Conservation (phyloP, 2,329 filamentous ascomycete genomes). For the Fusarium brachygibbosum region DNA sequence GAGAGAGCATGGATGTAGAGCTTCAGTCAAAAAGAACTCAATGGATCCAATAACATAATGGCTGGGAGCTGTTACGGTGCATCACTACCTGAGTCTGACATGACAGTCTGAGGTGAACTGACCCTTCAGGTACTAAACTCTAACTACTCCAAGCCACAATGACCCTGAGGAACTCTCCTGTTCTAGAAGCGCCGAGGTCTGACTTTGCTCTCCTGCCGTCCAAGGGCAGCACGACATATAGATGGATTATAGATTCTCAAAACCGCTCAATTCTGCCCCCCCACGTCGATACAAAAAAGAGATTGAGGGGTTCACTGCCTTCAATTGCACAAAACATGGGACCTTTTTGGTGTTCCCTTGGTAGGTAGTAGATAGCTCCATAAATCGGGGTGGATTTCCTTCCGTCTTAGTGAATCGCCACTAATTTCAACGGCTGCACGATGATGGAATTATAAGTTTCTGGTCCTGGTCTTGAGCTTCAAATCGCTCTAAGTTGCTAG, state of each 20-base stretch:
- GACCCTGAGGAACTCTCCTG: conserved; percentile 26
- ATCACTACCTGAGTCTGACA: background rate
- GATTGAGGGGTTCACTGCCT: conserved; percentile 15
- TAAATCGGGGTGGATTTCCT: conserved; percentile 25
- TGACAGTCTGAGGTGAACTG: background rate
- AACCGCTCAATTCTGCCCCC: conserved; percentile 6
- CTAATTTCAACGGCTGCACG: conserved; percentile 46
- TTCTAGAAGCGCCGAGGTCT: conserved; percentile 39
- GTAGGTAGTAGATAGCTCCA: conserved; percentile 1
- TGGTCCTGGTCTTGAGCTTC: conserved; percentile 3
- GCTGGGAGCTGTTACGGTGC: too few species aligned
- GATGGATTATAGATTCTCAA: background rate
- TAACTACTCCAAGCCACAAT: conserved; percentile 37
- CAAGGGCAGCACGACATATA: conserved; percentile 18
- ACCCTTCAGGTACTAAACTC: conserved; percentile 39
- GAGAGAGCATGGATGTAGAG: conserved; percentile 16
- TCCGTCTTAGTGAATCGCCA: conserved; percentile 34
- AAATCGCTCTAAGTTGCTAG: background rate
- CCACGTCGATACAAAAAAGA: conserved; percentile 12
- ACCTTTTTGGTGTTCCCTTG: conserved; percentile 21
- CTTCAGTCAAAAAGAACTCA: conserved; percentile 9
- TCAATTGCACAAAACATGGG: background rate
- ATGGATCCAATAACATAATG: background rate
- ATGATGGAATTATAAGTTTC: conserved; percentile 37
- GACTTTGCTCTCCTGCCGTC: conserved; percentile 8